Conservation (phyloP, 2,329 filamentous ascomycete species). For the Knufia petricola region DNA sequence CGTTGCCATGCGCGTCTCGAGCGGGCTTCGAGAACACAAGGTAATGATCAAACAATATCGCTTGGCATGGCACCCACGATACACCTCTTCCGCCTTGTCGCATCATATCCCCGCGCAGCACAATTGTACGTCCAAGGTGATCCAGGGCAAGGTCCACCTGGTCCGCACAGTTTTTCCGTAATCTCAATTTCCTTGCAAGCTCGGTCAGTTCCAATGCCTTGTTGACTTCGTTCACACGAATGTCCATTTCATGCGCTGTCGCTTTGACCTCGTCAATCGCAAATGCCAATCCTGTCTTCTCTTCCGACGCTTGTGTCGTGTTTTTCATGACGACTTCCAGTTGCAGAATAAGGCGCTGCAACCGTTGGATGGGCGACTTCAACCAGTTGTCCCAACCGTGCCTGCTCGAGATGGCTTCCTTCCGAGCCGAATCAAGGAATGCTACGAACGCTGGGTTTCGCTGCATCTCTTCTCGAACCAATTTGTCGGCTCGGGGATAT, state of each 20-base stretch:
- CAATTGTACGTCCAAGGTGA: slow-evolving; percentile 82
- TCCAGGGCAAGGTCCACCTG: slow-evolving; percentile 77
- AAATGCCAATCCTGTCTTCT: slow-evolving; percentile 71
- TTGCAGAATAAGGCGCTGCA: slow-evolving; percentile 82
- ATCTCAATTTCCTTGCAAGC: slow-evolving; percentile 68
- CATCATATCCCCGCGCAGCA: slow-evolving; percentile 81
- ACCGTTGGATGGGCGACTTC: slow-evolving; percentile 81
- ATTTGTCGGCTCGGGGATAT: slow-evolving; percentile 73
- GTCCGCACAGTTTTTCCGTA: slow-evolving; percentile 78
- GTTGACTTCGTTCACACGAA: slow-evolving; percentile 81
- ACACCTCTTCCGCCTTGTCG: slow-evolving; percentile 82
- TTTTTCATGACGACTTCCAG: slow-evolving; percentile 75
- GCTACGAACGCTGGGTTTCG: slow-evolving; percentile 76
- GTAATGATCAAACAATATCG: slow-evolving; percentile 92
- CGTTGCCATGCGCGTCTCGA: slow-evolving; percentile 45
- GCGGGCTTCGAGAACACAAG: slow-evolving; percentile 78
- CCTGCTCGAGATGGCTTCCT: slow-evolving; percentile 68
- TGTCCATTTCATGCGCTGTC: slow-evolving; percentile 84
- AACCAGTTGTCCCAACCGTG: slow-evolving; percentile 91
- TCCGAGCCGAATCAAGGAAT: slow-evolving; percentile 72
- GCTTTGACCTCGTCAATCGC: slow-evolving; percentile 87
- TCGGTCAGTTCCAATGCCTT: slow-evolving; percentile 86
- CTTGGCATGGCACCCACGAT: slow-evolving; percentile 87
- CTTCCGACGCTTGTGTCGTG: slow-evolving; percentile 73
- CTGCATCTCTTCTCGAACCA: slow-evolving; percentile 74